Evolutionary conservation across 2,329 filamentous ascomycete species (phyloP), one percentile per base, ranked within the genome.

Genomic region (Xylariaceae sp.): DNA sequence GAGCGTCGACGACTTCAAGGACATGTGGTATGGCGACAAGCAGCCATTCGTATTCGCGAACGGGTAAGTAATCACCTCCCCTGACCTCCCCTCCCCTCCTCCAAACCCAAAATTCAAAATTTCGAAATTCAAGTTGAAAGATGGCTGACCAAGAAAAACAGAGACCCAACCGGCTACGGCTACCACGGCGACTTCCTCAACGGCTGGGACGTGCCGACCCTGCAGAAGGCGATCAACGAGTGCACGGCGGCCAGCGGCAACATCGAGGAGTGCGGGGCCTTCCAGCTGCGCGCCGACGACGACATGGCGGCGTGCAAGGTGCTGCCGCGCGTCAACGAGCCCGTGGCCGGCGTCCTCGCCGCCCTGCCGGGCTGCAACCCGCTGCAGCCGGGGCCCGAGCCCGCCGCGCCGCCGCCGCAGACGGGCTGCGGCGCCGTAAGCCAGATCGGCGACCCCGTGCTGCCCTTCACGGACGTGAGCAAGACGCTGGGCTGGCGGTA

Each of bases 101-200:
- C 13, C 8, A 3, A 11, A 16, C 33, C 35, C 6, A 11, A 20
- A 13, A 4, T 10, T 42, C 1, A 4, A 39, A 7, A 15, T 27
- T 3, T 8, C 9, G 11, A 6, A n/a, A n/a, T 6, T 15, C 23
- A 1, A 24, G 18, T 23, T 30, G 32, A 50, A 18, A 7, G 5
- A 13, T 15, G 7, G n/a, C 26, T 41, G 47, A 35, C 44, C 11
- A 20, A 4, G 24, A 6, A 23, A 49, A 20, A 20, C n/a, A 66
- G 67, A 16, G 68, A 70, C 37, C 50, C 59, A 64, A 81, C 78
- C 0, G 81, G 81, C 40, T 81, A 77, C 59, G 78, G 79, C 1
- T 78, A 78, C 62, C 82, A 85, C 64, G 80, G 75, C 37, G 82
- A 86, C 67, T 86, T 85, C 65, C 24, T 80, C 27, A 85, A 83